Evolutionary conservation across 2,329 filamentous ascomycete genomes (phyloP).

Genomic region (Ilyonectria mors-panacis): DNA sequence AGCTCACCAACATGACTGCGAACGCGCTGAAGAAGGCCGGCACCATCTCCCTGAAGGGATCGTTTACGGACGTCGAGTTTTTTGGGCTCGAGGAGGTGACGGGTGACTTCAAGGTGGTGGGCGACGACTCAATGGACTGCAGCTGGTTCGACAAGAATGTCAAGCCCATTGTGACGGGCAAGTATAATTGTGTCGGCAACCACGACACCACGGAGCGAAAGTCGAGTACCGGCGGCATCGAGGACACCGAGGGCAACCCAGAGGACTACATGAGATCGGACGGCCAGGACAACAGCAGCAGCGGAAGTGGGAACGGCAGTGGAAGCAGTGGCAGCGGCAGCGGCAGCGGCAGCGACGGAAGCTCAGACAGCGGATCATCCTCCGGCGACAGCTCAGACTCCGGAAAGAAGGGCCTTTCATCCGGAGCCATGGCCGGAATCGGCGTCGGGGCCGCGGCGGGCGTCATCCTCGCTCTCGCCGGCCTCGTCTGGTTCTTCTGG

Average conservation of each 20-base stretch:
- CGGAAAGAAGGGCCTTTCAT: conserved; percentile 38
- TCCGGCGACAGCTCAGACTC: conserved; percentile 22
- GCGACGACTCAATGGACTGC: conserved; percentile 48
- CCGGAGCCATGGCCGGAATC: conserved; percentile 45
- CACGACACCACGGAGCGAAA: conserved; percentile 46
- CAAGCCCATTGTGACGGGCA: conserved; percentile 45
- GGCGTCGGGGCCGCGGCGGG: conserved; percentile 38
- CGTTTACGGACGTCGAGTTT: conserved; percentile 47
- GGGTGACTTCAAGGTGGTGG: conserved; percentile 46
- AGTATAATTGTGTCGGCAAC: conserved; percentile 44
- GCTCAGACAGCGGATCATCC: conserved; percentile 15
- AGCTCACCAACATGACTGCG: conserved; percentile 47
- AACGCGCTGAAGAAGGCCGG: conserved; percentile 47
- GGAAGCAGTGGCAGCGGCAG: conserved; percentile 1
- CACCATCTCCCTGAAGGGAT: conserved; percentile 44
- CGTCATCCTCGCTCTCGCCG: conserved; percentile 23
- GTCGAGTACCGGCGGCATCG: conserved; percentile 47
- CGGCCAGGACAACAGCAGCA: conserved; percentile 17
- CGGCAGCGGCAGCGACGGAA: background rate
- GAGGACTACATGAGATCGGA: conserved; percentile 44
- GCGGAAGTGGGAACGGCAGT: background rate
- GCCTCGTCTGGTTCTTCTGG: conserved; percentile 40
- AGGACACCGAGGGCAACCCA: conserved; percentile 45
- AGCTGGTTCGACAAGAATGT: conserved; percentile 50
- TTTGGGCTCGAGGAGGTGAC: conserved; percentile 46